These are phyloP conservation scores for Lithospermum erythrorhizon DNA, from an alignment of 257 asterid genomes.

Conservation along the genomic window DNA sequence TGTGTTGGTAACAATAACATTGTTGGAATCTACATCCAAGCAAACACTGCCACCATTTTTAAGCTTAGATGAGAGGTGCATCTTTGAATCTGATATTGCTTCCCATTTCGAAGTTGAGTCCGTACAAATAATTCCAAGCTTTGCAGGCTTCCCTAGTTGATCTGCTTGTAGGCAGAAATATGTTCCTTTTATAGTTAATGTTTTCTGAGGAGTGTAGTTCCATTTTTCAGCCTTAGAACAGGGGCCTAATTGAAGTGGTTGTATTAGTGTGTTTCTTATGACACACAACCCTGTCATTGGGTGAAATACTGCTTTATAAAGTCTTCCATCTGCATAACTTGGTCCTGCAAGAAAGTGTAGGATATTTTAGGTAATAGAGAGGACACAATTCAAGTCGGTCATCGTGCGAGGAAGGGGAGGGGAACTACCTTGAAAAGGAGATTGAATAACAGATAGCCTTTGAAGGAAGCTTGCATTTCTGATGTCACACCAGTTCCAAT, in stretches of 20 bases:
- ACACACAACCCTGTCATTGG: constrained; percentile 78
- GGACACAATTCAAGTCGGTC: too few species aligned
- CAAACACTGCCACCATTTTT: constrained; percentile 50
- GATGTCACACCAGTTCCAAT: constrained; percentile 63
- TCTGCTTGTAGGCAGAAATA: not conserved
- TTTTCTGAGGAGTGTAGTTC: constrained; percentile 45
- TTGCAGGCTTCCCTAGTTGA: not conserved
- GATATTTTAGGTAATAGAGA: not conserved
- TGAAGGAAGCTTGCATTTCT: constrained; percentile 51
- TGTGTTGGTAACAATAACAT: constrained; percentile 41
- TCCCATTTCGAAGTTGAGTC: not conserved
- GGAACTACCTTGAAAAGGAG: constrained; percentile 66
- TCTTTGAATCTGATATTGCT: not conserved
- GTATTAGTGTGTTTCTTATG: constrained; percentile 29
- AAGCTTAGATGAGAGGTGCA: constrained; percentile 39
- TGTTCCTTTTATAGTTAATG: constrained; percentile 38
- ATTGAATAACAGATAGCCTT: constrained; percentile 54
- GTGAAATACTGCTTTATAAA: constrained; percentile 62
- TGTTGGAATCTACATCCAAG: constrained; percentile 58
- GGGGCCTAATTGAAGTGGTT: not conserved
- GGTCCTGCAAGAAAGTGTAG: constrained; percentile 11
- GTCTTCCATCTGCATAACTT: constrained; percentile 6
- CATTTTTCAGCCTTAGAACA: constrained; percentile 68
- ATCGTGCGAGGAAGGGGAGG: too few species aligned
- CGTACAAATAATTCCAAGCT: constrained; percentile 4